Base-by-base conservation (phyloP, 805 yeast genomes). In the Pichia kluyveri region DNA sequence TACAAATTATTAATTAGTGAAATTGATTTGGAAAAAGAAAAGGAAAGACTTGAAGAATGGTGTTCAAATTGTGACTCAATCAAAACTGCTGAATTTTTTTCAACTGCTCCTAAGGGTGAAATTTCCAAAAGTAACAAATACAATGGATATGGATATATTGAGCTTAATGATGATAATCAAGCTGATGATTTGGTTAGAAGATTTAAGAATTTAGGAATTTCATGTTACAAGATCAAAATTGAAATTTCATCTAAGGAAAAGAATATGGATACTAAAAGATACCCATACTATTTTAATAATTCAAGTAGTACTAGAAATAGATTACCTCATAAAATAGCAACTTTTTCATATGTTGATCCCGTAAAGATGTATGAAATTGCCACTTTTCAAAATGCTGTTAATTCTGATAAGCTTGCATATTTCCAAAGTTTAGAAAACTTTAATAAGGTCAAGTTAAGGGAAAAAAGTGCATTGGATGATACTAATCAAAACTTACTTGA, bases 111-210 rank as follows among this genome's bases (percentile, higher is more conserved):
- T 27, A 34, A 42, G 8, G 44, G 40, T 32, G 55, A 56, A 17
- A 47, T 46, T n/a, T 50, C 46, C 12, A 19, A 43, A 9, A 42
- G 44, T 15, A 50, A 51, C 9, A 40, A 49, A 8, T 53, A 49
- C 3, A 52, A 55, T 12, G 63, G 61, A 9, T 63, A 61, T 53
- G 68, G 68, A 0, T 63, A 62, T 43, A 60, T 62, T 47, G 66
- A 60, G 44, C 51, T 63, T 52, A 49, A 47, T 9, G 51, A 56
- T 26, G 61, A 59, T 26, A 31, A 46, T 9, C 63, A 62, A 34
- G 59, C 63, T 0, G 60, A 60, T 45, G 38, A 36, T 19, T 42
- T 63, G 28, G 55, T 61, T 18, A 51, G 50, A 18, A 54, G 54
- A 18, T 46, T 63, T 19, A 56, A 51, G 26, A 31, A 41, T 8